A percentile compares a stretch with the other conserved stretches of the same genome.
Conservation (phyloP, 768 basidiomycete species). For the Punctularia strigosozonata region DNA sequence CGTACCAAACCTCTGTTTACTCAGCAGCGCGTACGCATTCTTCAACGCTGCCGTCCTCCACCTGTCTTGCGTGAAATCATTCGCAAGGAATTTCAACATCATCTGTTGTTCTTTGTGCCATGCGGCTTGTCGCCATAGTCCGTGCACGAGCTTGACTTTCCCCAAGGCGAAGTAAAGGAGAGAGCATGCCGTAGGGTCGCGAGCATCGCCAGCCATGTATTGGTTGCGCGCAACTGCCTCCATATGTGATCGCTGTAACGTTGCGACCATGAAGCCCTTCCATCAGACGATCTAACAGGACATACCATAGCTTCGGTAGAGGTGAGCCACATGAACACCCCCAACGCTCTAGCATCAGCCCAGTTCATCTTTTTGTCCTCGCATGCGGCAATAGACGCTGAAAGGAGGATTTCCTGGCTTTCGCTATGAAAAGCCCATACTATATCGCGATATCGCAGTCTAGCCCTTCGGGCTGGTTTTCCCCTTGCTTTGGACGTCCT, state of each 20-base stretch:
- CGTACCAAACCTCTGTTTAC: conserved; percentile 87
- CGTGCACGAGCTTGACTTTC: conserved; percentile 85
- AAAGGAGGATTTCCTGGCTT: conserved; percentile 75
- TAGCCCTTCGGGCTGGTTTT: conserved; percentile 39
- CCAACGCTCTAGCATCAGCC: conserved; percentile 78
- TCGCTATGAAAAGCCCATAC: conserved; percentile 97
- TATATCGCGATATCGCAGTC: conserved; percentile 89
- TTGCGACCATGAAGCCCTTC: not conserved
- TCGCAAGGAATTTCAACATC: conserved; percentile 88
- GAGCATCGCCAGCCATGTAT: conserved; percentile 77
- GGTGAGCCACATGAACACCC: conserved; percentile 80
- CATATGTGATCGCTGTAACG: conserved; percentile 58
- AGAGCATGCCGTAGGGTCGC: conserved; percentile 84
- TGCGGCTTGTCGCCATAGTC: conserved; percentile 89
- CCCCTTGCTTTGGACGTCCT: conserved; percentile 34
- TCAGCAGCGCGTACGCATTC: conserved; percentile 87
- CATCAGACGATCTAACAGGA: conserved; percentile 6
- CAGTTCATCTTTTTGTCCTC: conserved; percentile 83
- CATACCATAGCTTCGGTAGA: conserved; percentile 71
- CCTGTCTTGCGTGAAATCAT: conserved; percentile 73
- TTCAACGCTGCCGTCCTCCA: conserved; percentile 94
- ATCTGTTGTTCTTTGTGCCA: conserved; percentile 84
- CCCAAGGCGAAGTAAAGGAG: conserved; percentile 92
- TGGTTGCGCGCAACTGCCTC: conserved; percentile 87
- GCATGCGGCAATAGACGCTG: conserved; percentile 59